Conservation (phyloP, 225 moss, liverwort and hornwort species). For the Sphagnum contortum region DNA sequence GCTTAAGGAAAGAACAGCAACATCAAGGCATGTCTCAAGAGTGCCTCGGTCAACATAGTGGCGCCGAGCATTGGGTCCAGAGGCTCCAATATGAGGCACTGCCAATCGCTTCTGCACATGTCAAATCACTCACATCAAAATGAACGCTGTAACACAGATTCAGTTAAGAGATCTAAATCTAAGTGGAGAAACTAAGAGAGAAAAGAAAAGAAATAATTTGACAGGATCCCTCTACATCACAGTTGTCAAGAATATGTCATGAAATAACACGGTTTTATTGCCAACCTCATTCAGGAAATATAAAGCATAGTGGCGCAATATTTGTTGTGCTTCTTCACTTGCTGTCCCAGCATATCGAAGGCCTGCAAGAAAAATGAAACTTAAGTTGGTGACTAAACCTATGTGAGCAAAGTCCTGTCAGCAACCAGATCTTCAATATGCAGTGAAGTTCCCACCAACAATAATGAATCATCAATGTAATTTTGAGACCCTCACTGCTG, state of each 20-base stretch:
- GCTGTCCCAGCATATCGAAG: conserved; percentile 87
- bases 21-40: conserved; percentile 88
- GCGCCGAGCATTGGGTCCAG: conserved; percentile 36
- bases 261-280: too few species aligned
- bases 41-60: conserved; percentile 81
- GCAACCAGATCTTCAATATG: background rate
- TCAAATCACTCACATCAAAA: background rate
- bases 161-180: too few species aligned
- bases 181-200: too few species aligned
- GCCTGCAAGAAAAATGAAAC: conserved; percentile 13
- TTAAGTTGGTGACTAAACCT: background rate
- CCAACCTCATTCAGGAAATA: conserved; percentile 68
- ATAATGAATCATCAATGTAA: too few species aligned
- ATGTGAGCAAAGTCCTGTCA: background rate
- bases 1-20: conserved; percentile 87
- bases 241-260: too few species aligned
- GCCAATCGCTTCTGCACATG: conserved; percentile 60
- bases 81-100: conserved; percentile 39
- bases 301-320: conserved; percentile 70
- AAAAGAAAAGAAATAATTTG: too few species aligned
- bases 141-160: background rate
- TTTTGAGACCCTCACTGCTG: too few species aligned
- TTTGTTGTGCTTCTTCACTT: conserved; percentile 79
- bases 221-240: too few species aligned
- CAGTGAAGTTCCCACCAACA: too few species aligned